phyloP scores from a whole-genome alignment of 1,284 basidiomycete genomes.

The Neolentinus lepideus region DNA sequence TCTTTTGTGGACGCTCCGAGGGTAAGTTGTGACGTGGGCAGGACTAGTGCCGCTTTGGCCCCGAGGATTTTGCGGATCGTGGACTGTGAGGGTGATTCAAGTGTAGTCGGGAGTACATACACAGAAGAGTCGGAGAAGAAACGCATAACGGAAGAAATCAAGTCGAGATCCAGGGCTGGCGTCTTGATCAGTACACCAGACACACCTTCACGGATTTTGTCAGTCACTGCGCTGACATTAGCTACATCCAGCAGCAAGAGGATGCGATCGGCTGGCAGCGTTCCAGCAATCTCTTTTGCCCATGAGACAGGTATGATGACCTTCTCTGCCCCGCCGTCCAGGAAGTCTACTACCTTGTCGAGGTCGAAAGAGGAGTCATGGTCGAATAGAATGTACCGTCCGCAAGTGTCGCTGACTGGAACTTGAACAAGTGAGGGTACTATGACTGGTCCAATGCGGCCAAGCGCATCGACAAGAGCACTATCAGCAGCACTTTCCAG shows the following conservation, averaged over 20 bases:
- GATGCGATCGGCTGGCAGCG: conserved; percentile 67
- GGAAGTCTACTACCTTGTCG: conserved; percentile 55
- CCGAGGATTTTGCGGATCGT: conserved; percentile 48
- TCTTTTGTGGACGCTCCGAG: conserved; percentile 42
- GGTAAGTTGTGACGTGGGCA: conserved; percentile 71
- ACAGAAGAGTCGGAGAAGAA: conserved; percentile 62
- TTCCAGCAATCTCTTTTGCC: conserved; percentile 60
- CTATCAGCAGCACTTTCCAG: conserved; percentile 37
- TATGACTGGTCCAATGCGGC: conserved; percentile 73
- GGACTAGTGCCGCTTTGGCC: conserved; percentile 61
- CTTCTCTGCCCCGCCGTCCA: conserved; percentile 76
- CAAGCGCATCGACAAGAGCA: conserved; percentile 51
- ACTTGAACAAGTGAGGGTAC: conserved; percentile 29
- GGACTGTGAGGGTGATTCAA: conserved; percentile 39
- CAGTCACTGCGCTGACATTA: conserved; percentile 67
- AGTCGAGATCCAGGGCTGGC: conserved; percentile 54
- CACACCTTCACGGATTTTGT: conserved; percentile 62
- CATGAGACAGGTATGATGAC: conserved; percentile 64
- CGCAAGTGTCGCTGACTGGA: conserved; percentile 24
- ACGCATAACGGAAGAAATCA: conserved; percentile 65
- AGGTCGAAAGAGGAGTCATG: conserved; percentile 36
- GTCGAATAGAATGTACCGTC: conserved; percentile 52
- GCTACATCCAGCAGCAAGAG: conserved; percentile 68
- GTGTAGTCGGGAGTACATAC: conserved; percentile 49
- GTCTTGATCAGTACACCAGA: conserved; percentile 77